A percentile compares a stretch with the other conserved stretches of the same genome.
These are phyloP conservation scores for Coniochaeta prunicola DNA, from an alignment of 2,329 filamentous ascomycete species.

Conservation along the genomic window DNA sequence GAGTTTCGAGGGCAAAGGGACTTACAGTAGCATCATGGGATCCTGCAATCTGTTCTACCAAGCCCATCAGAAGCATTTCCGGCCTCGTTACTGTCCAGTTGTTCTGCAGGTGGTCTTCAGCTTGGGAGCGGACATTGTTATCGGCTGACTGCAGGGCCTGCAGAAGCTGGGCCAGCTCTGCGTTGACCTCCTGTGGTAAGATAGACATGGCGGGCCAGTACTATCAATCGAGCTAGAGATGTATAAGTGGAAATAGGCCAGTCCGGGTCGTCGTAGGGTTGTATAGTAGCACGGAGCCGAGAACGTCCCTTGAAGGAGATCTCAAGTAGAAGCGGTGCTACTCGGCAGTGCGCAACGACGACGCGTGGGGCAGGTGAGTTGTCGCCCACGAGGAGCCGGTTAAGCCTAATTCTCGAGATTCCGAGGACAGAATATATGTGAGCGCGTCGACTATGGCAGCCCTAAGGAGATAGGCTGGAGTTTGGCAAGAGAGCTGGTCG, in stretches of 20 bases:
- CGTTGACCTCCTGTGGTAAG: slow-evolving; percentile 75
- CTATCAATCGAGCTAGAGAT: neutral
- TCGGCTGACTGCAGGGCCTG: slow-evolving; percentile 84
- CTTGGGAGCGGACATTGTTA: slow-evolving; percentile 75
- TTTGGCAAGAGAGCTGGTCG: neutral
- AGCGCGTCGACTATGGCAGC: neutral
- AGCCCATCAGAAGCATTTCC: slow-evolving; percentile 84
- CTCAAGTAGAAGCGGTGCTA: neutral
- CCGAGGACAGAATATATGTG: neutral
- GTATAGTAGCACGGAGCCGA: neutral
- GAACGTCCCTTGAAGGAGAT: neutral
- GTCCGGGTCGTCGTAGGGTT: neutral
- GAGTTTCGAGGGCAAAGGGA: neutral
- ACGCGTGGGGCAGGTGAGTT: neutral
- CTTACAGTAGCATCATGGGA: slow-evolving; percentile 58
- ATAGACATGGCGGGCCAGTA: slow-evolving; percentile 60
- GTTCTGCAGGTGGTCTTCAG: slow-evolving; percentile 83
- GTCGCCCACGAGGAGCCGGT: neutral
- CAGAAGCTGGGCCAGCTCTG: slow-evolving; percentile 78
- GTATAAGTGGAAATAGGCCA: neutral
- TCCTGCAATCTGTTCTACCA: slow-evolving; percentile 83
- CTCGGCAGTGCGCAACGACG: slow-evolving; percentile 1
- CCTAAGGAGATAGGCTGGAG: neutral
- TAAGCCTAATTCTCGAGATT: neutral
- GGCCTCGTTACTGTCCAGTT: slow-evolving; percentile 81